Evolutionary conservation across 371 early-diverging fungal genomes (phyloP).

Genomic region (Mucor sp.): DNA sequence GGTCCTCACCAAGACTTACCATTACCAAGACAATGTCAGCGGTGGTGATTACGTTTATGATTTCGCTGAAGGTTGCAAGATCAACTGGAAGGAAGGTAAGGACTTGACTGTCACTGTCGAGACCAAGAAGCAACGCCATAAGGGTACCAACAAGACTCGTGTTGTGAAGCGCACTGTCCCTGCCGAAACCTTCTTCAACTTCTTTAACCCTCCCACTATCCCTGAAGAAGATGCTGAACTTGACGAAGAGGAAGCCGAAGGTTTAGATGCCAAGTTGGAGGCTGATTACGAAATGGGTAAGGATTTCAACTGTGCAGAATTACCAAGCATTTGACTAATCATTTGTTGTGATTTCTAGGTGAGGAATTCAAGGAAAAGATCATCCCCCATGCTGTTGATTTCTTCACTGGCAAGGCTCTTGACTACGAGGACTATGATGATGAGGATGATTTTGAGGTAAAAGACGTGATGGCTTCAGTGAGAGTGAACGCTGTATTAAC

Average conservation of each 20-base stretch:
- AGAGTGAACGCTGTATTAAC: not conserved
- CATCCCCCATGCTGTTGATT: conserved; percentile 95
- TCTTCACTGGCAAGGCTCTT: conserved; percentile 97
- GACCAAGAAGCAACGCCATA: conserved; percentile 97
- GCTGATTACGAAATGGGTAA: conserved; percentile 90
- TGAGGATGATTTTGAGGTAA: conserved; percentile 72
- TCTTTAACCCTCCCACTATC: conserved; percentile 84
- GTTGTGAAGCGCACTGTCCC: conserved; percentile 96
- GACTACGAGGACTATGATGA: conserved; percentile 74
- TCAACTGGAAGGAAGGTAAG: conserved; percentile 96
- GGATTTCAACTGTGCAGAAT: conserved; percentile 26
- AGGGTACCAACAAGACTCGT: conserved; percentile 97
- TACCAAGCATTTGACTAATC: conserved; percentile 10
- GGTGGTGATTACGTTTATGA: conserved; percentile 87
- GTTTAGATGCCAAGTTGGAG: conserved; percentile 82
- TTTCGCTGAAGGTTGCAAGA: conserved; percentile 85
- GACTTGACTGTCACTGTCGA: conserved; percentile 90
- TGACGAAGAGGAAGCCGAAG: conserved; percentile 77
- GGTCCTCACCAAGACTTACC: conserved; percentile 89
- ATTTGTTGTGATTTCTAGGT: conserved; percentile 15
- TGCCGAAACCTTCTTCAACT: conserved; percentile 93
- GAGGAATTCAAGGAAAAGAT: conserved; percentile 96
- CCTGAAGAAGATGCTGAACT: conserved; percentile 76
- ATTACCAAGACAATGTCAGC: conserved; percentile 70
- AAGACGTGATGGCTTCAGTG: not conserved